Evolutionary conservation across 2,329 filamentous ascomycete species (phyloP), one percentile per base, ranked within the genome.

Genomic region (Teratosphaeria destructans): DNA sequence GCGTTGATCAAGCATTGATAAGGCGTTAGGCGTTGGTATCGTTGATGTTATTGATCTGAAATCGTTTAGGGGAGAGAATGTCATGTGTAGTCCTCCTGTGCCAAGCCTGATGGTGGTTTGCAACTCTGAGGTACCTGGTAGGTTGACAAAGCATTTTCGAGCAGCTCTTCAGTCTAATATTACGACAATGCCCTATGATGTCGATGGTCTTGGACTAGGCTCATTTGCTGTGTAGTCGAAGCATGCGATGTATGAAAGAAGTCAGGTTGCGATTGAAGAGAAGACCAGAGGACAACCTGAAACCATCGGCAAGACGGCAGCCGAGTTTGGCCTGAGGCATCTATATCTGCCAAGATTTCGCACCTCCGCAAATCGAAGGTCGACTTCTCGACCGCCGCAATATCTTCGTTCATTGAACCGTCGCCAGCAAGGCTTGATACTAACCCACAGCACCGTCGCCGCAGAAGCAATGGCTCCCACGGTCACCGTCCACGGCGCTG

Each of bases 401-500:
- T 49, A 26, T 11, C 43, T 49, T 49, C 19, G 43, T 5, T 49
- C 16, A 5, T 43, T 43, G 37, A 5, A 43, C 37, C 37, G 43
- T 49, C 43, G 43, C 43, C 43, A 49, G 43, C n/a, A 49, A 49
- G 43, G 43, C 43, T 23, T 49, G 7, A 23, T 49, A 49, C 43
- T 49, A 49, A 49, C 43, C 43, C 43, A 49, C 43, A 49, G 5
- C 43, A 49, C 43, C 43, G 19, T 19, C 43, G 10, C 16, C 16
- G 43, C 43, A 49, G 43, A 49, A 19, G 43, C 43, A 49, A 49
- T 49, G 43, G 43, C 19, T 23, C 94, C 94, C 80, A 96, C 92
- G 77, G 94, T 99, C 79, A 90, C 91, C 78, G 92, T 99, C 83
- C 86, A 95, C 83, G 87, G 88, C 81, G 91, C 90, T 81, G 92